These are phyloP conservation scores for Trapa incisa DNA, from an alignment of 345 rosid genomes.

Conservation along the genomic window DNA sequence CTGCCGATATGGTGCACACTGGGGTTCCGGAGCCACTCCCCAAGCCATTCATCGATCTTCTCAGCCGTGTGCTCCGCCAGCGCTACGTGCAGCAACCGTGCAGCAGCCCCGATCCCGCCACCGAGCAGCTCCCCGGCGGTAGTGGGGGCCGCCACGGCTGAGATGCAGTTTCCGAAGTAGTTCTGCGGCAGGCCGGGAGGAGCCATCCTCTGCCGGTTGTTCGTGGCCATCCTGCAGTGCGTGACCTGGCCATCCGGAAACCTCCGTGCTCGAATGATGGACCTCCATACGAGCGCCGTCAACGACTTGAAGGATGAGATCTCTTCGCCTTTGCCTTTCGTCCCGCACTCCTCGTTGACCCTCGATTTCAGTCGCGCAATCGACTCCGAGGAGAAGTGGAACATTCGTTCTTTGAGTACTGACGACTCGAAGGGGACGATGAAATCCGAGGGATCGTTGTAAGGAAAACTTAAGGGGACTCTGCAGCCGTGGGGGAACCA, in stretches of 20 bases:
- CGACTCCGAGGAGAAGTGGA: slow-evolving; percentile 47
- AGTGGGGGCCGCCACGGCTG: slow-evolving; percentile 22
- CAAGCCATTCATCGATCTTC: slow-evolving; percentile 19
- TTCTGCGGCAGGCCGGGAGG: slow-evolving; percentile 28
- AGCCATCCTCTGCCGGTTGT: slow-evolving; percentile 42
- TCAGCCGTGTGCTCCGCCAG: slow-evolving; percentile 33
- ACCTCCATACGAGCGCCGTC: slow-evolving; percentile 53
- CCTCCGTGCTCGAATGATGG: slow-evolving; percentile 33
- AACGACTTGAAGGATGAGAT: slow-evolving; percentile 69
- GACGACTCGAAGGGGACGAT: slow-evolving; percentile 32
- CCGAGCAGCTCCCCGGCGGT: slow-evolving; percentile 43
- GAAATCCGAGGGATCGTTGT: slow-evolving; percentile 31
- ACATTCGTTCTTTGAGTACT: slow-evolving; percentile 38
- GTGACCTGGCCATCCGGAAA: slow-evolving; percentile 25
- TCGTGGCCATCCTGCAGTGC: slow-evolving; percentile 37
- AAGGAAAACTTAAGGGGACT: slow-evolving; percentile 38
- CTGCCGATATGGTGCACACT: slow-evolving; percentile 24
- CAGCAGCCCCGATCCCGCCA: slow-evolving; percentile 51
- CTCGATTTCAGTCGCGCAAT: slow-evolving; percentile 35
- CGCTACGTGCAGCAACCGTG: slow-evolving; percentile 39
- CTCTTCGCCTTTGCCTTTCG: slow-evolving; percentile 16
- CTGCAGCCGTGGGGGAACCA: slow-evolving; percentile 49
- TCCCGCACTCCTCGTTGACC: slow-evolving; percentile 28
- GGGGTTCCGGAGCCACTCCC: slow-evolving; percentile 39
- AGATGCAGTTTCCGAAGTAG: slow-evolving; percentile 56